Conservation (phyloP, 2,329 filamentous ascomycete species). For the Furcasterigmium furcatum region DNA sequence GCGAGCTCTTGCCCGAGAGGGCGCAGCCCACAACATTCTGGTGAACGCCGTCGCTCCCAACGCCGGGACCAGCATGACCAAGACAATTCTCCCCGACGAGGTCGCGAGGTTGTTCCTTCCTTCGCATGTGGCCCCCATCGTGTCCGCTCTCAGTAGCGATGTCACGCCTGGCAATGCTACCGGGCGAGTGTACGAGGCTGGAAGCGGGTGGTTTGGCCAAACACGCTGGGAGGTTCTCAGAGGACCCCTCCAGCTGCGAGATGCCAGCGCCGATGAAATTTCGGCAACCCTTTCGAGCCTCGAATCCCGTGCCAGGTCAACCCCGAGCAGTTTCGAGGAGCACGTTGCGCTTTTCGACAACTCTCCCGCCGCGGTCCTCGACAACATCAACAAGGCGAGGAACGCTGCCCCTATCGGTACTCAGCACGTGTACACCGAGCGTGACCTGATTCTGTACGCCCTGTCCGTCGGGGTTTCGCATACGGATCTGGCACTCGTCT, state of each 20-base stretch:
- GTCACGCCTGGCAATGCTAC: slow-evolving; percentile 79
- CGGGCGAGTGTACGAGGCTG: slow-evolving; percentile 88
- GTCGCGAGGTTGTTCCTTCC: slow-evolving; percentile 98
- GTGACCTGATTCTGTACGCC: slow-evolving; percentile 92
- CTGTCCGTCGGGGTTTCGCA: slow-evolving; percentile 89
- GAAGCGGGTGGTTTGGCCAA: slow-evolving; percentile 85
- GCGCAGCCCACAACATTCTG: slow-evolving; percentile 1
- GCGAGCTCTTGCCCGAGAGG: not conserved
- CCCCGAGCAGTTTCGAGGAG: not conserved
- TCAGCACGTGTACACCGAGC: slow-evolving; percentile 78
- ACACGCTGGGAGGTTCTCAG: slow-evolving; percentile 94
- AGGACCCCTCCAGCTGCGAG: slow-evolving; percentile 83
- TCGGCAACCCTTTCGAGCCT: not conserved
- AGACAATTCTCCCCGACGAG: slow-evolving; percentile 90
- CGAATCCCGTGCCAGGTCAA: not conserved
- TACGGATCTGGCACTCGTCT: slow-evolving; percentile 81
- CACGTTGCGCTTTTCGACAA: not conserved
- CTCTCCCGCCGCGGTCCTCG: slow-evolving; percentile 74
- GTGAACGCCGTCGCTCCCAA: slow-evolving; percentile 64
- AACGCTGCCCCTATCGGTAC: slow-evolving; percentile 66
- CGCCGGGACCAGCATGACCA: slow-evolving; percentile 92
- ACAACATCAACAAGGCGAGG: slow-evolving; percentile 73
- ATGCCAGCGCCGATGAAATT: slow-evolving; percentile 48
- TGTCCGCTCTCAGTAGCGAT: slow-evolving; percentile 80
- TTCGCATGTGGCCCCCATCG: slow-evolving; percentile 92